These are phyloP conservation scores for Evernia prunastri DNA, from an alignment of 495 filamentous ascomycete genomes.

Conservation along the genomic window DNA sequence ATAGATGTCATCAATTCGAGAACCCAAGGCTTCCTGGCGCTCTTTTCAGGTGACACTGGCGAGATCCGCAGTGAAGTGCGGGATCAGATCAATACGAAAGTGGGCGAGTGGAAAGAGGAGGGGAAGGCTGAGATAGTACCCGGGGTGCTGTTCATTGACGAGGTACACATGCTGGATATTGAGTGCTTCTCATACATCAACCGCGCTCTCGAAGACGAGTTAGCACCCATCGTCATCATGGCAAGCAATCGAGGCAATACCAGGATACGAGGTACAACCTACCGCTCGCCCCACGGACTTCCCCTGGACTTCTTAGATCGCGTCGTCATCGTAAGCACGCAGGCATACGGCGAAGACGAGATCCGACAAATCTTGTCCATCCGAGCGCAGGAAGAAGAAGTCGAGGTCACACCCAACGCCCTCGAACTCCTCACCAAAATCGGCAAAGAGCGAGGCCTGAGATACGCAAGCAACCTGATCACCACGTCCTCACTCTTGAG, in stretches of 20 bases:
- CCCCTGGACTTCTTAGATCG: slow-evolving; percentile 95
- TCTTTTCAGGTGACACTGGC: slow-evolving; percentile 96
- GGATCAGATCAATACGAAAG: slow-evolving; percentile 98
- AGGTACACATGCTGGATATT: slow-evolving; percentile 99
- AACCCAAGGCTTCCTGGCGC: slow-evolving; percentile 90
- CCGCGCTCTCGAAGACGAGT: slow-evolving; percentile 84
- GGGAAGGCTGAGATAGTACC: slow-evolving; percentile 98
- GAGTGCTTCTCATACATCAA: slow-evolving; percentile 99
- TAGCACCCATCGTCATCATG: slow-evolving; percentile 98
- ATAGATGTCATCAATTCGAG: slow-evolving; percentile 99
- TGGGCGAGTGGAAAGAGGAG: slow-evolving; percentile 97
- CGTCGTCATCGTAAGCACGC: slow-evolving; percentile 92
- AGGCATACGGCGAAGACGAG: slow-evolving; percentile 77
- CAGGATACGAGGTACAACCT: slow-evolving; percentile 87
- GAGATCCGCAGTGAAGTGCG: slow-evolving; percentile 96
- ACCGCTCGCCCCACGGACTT: slow-evolving; percentile 84
- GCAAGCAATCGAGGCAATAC: slow-evolving; percentile 94
- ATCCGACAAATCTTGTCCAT: slow-evolving; percentile 86
- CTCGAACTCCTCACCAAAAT: slow-evolving; percentile 91
- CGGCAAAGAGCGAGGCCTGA: slow-evolving; percentile 82
- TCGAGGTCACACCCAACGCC: slow-evolving; percentile 82
- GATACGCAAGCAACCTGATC: slow-evolving; percentile 94
- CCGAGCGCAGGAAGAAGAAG: slow-evolving; percentile 89
- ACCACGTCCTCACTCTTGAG: slow-evolving; percentile 79
- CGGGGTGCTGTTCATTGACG: slow-evolving; percentile 95